Base-by-base conservation (phyloP, 805 yeast species). In the Teunomyces funiuensis region DNA sequence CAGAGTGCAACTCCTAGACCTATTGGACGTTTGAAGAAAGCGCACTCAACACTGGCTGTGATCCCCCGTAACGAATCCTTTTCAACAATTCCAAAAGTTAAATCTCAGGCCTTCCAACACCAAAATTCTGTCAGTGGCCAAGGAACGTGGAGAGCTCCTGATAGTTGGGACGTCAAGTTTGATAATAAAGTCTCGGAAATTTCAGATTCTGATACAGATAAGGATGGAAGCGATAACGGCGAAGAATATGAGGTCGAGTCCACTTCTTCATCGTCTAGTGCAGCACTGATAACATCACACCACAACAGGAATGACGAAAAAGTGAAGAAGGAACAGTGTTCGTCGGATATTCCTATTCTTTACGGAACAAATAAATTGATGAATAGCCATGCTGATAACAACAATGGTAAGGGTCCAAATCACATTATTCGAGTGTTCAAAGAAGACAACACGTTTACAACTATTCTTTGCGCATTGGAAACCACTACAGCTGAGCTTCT, bases 401-500 rank as follows among this genome's bases (percentile, higher is more conserved):
- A 44, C 14, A 36, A 23, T 14, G 30, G 23, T 25, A 60, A 55
- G 41, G 67, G 64, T 9, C 66, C 68, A 16, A 69, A 66, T 36
- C 76, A 68, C 50, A 76, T 73, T 46, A 69, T 91, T 16, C 80
- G 96, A 45, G 82, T 91, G 1, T 89, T 85, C 66, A 80, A 85
- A 44, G 85, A 81, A 39, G 95, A 87, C 43, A 90, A 88, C 52
- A 85, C 89, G 8, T 87, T 88, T 49, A 85, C 93, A 11, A 87
- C 96, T 1, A 66, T 91, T 15, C 80, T 89, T 11, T 83, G 95
- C 55, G 79, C 91, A 0, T 73, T 85, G 25, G 86, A 84, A 43
- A 85, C 89, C 1, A 79, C 91, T 0, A 86, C 88, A 0, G 74
- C 80, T 6, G 95, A 88, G 36, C 66, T 93, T 39, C 68, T 91